Conservation (phyloP, 2,329 filamentous ascomycete genomes). For the Cylindrodendrum hubeiense region DNA sequence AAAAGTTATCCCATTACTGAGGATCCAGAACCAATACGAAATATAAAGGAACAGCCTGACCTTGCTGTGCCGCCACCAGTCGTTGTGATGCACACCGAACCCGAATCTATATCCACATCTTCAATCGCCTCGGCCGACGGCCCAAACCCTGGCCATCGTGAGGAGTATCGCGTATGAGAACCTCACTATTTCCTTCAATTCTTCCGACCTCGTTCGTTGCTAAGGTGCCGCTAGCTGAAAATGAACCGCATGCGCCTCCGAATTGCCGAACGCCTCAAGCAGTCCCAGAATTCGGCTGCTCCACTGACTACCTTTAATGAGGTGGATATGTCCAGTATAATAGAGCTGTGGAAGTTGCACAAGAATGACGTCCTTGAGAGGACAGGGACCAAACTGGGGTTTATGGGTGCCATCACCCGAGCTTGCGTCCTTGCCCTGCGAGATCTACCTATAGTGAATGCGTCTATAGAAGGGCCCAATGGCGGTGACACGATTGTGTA, state of each 20-base stretch:
- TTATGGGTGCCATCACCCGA: slow-evolving; percentile 97
- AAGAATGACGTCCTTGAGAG: slow-evolving; percentile 97
- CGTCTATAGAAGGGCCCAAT: slow-evolving; percentile 94
- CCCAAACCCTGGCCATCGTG: slow-evolving; percentile 79
- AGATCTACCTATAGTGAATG: slow-evolving; percentile 94
- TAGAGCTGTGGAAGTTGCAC: slow-evolving; percentile 97
- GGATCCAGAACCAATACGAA: too few species aligned
- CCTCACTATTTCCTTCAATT: too few species aligned
- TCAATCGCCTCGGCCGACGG: too few species aligned
- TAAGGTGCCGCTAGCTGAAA: slow-evolving; percentile 76
- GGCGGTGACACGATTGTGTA: slow-evolving; percentile 98
- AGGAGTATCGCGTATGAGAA: slow-evolving; percentile 92
- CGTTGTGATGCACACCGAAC: too few species aligned
- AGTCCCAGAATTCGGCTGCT: slow-evolving; percentile 98
- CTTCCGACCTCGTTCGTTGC: too few species aligned
- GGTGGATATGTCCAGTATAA: slow-evolving; percentile 97
- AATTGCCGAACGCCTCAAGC: slow-evolving; percentile 97
- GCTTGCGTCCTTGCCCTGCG: slow-evolving; percentile 93
- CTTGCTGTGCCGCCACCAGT: too few species aligned
- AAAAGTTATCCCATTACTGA: too few species aligned
- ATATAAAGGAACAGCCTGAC: too few species aligned
- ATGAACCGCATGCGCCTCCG: slow-evolving; percentile 99
- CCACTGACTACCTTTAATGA: slow-evolving; percentile 99
- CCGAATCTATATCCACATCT: too few species aligned
- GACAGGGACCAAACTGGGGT: slow-evolving; percentile 97